Base-by-base conservation (phyloP, 441 rosid species). In the Populus tomentosa region DNA sequence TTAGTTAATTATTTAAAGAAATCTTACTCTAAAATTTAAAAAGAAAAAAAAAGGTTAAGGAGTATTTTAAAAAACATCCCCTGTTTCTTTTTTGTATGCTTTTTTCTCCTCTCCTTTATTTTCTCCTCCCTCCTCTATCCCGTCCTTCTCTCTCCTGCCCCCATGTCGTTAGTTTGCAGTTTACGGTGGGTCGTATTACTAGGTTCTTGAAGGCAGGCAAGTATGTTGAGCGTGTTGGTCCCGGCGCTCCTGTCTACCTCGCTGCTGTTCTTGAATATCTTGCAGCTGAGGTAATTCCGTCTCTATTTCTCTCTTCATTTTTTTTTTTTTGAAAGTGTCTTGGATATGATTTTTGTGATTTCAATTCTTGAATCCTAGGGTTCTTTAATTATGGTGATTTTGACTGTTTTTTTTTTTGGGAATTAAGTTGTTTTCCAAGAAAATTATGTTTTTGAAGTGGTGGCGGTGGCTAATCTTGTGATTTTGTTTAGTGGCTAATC, bases 171-270 rank as follows among this genome's bases (percentile, higher is more conserved):
- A 97, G 97, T 8, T 90, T 92, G 74, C 97, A 94, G 85, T 94
- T 92, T 10, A 95, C 98, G 5, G 97, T 94, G 0, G 98, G 98
- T 76, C 97, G 94, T 86, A 92, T 92, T 67, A 95, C 97, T 33
- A 86, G 98, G 11, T 94, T 94, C 84, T 89, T 94, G 69, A 94
- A 94, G 86, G 97, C 97, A 68, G 98, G 98, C 10, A 91, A 94
- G 84, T 94, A 94, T 71, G 98, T 97, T 40, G 98, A 92, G 76
- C 95, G 97, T 10, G 97, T 92, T 8, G 98, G 98, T 18, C 97
- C 97, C 46, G 98, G 94, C 7, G 98, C 98, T 61, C 98, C 98
- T 5, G 98, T 94, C 61, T 93, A 94, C 70, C 98, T 90, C 28
- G 97, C 98, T 50, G 97, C 97, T 71, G 97, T 91, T 9, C 97